Conservation (phyloP, 2,329 filamentous ascomycete genomes). For the Chaetoscypha palmicola region DNA sequence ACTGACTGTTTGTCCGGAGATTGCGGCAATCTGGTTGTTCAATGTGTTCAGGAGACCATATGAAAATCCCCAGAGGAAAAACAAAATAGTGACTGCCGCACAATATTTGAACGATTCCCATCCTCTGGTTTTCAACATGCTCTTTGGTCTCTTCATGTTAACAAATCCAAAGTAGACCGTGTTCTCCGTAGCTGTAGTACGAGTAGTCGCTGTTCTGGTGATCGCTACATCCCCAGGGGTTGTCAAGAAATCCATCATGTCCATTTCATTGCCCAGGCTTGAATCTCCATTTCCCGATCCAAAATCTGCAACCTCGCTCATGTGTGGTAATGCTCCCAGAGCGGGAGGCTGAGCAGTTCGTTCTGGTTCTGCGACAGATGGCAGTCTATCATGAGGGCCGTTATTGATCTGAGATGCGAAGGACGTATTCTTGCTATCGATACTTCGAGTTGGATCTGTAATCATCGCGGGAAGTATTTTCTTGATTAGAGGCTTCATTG, state of each 20-base stretch:
- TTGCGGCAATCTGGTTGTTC: conserved; percentile 60
- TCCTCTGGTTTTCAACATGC: conserved; percentile 58
- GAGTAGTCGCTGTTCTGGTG: conserved; percentile 7
- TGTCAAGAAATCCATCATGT: conserved; percentile 27
- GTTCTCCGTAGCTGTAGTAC: conserved; percentile 24
- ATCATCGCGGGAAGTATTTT: conserved; percentile 27
- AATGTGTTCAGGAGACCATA: conserved; percentile 81
- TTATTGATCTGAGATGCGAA: conserved; percentile 14
- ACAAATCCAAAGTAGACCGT: conserved; percentile 70
- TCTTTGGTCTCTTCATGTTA: conserved; percentile 61
- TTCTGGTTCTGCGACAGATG: not conserved
- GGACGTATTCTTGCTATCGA: conserved; percentile 14
- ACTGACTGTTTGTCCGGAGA: conserved; percentile 49
- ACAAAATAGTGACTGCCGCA: conserved; percentile 69
- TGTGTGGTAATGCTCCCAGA: too few relatives aligned
- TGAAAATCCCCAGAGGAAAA: conserved; percentile 85
- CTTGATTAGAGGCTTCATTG: conserved; percentile 77
- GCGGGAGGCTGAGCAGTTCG: conserved; percentile 7
- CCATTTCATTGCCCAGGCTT: conserved; percentile 20
- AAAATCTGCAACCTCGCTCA: too few relatives aligned
- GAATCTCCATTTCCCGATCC: too few relatives aligned
- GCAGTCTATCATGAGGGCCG: conserved; percentile 1
- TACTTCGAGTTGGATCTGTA: conserved; percentile 14
- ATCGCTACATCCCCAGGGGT: conserved; percentile 13
- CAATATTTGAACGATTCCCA: conserved; percentile 65